These are phyloP conservation scores for Fusarium torreyae DNA, from an alignment of 2,329 filamentous ascomycete species.

Conservation along the genomic window DNA sequence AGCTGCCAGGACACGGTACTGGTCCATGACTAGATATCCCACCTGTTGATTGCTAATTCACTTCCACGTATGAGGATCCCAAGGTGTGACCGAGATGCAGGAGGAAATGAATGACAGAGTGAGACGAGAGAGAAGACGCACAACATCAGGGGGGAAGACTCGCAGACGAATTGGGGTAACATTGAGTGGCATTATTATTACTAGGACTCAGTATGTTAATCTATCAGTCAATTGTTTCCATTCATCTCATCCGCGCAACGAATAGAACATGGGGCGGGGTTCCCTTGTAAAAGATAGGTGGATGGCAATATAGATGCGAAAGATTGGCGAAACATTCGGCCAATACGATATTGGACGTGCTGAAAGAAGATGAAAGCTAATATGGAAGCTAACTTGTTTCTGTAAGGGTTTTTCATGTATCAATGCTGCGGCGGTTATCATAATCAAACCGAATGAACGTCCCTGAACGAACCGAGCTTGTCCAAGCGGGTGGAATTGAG, in stretches of 20 bases:
- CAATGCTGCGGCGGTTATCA: constrained; percentile 18
- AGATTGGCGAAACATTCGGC: constrained; percentile 12
- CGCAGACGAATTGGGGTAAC: constrained; percentile 35
- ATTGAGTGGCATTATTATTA: constrained; percentile 3
- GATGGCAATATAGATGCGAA: constrained; percentile 9
- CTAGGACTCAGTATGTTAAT: constrained; percentile 6
- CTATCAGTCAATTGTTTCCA: constrained; percentile 9
- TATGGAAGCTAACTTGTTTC: neutral
- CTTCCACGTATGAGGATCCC: constrained; percentile 12
- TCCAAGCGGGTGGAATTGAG: constrained; percentile 41
- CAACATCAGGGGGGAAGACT: constrained; percentile 33
- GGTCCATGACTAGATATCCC: constrained; percentile 27
- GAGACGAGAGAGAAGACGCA: constrained; percentile 40
- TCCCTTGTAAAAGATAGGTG: constrained; percentile 5
- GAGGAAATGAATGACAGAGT: constrained; percentile 11
- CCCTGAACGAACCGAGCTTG: constrained; percentile 19
- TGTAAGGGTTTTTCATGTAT: neutral
- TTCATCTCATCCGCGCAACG: constrained; percentile 4
- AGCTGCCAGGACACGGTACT: constrained; percentile 21
- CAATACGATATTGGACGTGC: neutral
- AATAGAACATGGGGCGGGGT: constrained; percentile 10
- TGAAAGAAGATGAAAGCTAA: neutral
- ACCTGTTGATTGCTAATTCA: constrained; percentile 8
- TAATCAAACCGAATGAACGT: constrained; percentile 17
- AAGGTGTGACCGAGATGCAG: constrained; percentile 28